phyloP scores from a whole-genome alignment of 495 filamentous ascomycete genomes.

The Penicillium manginii region DNA sequence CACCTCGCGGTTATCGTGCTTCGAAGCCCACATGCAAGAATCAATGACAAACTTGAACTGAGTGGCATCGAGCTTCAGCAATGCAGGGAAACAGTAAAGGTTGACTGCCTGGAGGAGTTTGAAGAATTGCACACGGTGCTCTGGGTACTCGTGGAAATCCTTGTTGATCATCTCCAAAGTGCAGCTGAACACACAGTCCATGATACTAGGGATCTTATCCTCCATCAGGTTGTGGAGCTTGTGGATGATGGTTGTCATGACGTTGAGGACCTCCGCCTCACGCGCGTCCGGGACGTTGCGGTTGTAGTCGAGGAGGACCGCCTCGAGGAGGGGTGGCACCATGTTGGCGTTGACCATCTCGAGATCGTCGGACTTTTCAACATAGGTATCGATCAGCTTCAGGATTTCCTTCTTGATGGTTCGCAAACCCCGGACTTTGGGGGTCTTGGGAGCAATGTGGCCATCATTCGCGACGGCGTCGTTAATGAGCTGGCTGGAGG shows the following conservation, averaged over 20 bases:
- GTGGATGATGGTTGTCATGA: slow-evolving; percentile 95
- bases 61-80: slow-evolving; percentile 88
- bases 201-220: slow-evolving; percentile 93
- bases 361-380: slow-evolving; percentile 95
- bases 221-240: slow-evolving; percentile 95
- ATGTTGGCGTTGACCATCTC: slow-evolving; percentile 92
- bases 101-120: slow-evolving; percentile 95
- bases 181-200: slow-evolving; percentile 99
- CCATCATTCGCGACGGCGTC: slow-evolving; percentile 85
- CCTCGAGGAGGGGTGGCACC: slow-evolving; percentile 95
- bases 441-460: slow-evolving; percentile 94
- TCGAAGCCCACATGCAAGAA: slow-evolving; percentile 99
- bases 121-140: slow-evolving; percentile 98
- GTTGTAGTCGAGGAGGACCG: slow-evolving; percentile 93
- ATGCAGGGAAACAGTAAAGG: slow-evolving; percentile 89
- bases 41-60: slow-evolving; percentile 99
- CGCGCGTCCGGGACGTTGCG: slow-evolving; percentile 94
- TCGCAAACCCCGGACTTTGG: slow-evolving; percentile 88
- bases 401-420: slow-evolving; percentile 99
- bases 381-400: slow-evolving; percentile 96
- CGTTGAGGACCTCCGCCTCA: slow-evolving; percentile 94
- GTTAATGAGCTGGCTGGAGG: slow-evolving; percentile 93
- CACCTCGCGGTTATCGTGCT: slow-evolving; percentile 98
- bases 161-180: slow-evolving; percentile 99
- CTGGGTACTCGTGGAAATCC: slow-evolving; percentile 98